phyloP scores from a whole-genome alignment of 73 alveolate genomes.

The Stentor coeruleus region DNA sequence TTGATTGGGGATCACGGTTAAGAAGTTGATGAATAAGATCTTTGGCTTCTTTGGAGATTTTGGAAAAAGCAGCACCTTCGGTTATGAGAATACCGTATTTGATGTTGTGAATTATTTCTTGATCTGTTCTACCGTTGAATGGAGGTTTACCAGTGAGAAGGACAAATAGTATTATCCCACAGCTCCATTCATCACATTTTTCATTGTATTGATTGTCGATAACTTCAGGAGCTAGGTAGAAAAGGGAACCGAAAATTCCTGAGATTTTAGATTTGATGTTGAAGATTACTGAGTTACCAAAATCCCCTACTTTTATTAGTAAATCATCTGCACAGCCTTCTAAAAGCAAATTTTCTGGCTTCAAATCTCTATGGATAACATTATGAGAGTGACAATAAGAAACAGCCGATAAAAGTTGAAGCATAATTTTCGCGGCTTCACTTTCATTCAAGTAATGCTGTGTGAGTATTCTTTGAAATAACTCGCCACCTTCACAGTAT shows the following conservation, averaged over 20 bases:
- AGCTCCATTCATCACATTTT: slow-evolving; percentile 60
- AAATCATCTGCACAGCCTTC: slow-evolving; percentile 64
- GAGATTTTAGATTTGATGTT: slow-evolving; percentile 27
- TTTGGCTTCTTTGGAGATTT: slow-evolving; percentile 40
- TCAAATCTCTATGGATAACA: slow-evolving; percentile 90
- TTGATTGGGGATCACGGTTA: slow-evolving; percentile 21
- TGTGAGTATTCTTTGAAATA: slow-evolving; percentile 35
- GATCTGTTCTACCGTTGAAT: slow-evolving; percentile 40
- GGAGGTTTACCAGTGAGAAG: slow-evolving; percentile 49
- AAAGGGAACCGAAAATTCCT: slow-evolving; percentile 39
- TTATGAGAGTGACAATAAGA: slow-evolving; percentile 85
- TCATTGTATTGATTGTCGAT: slow-evolving; percentile 45
- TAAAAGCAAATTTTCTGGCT: slow-evolving; percentile 88
- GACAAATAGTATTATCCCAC: slow-evolving; percentile 55
- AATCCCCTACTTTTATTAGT: slow-evolving; percentile 76
- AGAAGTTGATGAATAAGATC: slow-evolving; percentile 39
- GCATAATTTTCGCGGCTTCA: slow-evolving; percentile 38
- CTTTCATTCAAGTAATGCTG: background rate
- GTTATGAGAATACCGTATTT: slow-evolving; percentile 29
- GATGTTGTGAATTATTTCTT: slow-evolving; percentile 33
- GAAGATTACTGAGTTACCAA: slow-evolving; percentile 65
- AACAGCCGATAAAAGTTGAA: slow-evolving; percentile 67
- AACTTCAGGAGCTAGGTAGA: slow-evolving; percentile 61
- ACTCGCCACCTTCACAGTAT: slow-evolving; percentile 57
- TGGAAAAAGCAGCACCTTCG: slow-evolving; percentile 33